Base-by-base conservation (phyloP, 139 green algal genomes). In the Coelastrella sp. region DNA sequence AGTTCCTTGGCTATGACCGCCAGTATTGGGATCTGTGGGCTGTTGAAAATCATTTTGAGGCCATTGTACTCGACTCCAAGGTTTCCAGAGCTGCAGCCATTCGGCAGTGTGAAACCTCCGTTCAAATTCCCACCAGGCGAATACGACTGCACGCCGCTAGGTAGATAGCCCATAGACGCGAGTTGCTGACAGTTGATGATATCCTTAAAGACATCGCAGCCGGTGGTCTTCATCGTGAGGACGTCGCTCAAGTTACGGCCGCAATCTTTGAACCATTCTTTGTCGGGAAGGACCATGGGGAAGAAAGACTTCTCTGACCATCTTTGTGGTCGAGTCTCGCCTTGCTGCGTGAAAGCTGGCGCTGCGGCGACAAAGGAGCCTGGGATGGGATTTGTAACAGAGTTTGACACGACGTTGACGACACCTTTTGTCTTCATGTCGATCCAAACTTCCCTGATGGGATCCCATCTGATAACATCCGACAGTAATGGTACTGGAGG, bases 1-100 rank as follows among this genome's bases (percentile, higher is more conserved):
- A 79, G 9, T 13, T 86, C 50, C 66, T 86, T 86, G 8, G 66
- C 40, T 27, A 86, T 86, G 9, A 86, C 80, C 30, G 80, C 80
- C 67, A 86, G 35, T 37, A 86, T 80, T 7, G 80, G 80, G 0
- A 86, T 40, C 50, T 79, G 68, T 0, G 80, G 80, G 25, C 48
- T 73, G 80, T 86, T 86, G 35, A 86, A 86, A 15, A 69, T 37
- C 48, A 86, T 72, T 34, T 69, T 78, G 8, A 80, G 32, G 8
- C 62, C 62, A 27, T 86, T 63, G 53, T 86, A 86, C 11, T 78
- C 50, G 2, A 86, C n/a, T 40, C 80, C 80, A 35, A 86, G 68
- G 37, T 57, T 60, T 2, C 66, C 80, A 5, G 66, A 62, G 35
- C 64, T 71, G 51, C 80, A 86, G 23, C 80, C 80, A 19, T 78